These are phyloP conservation scores for Colletotrichum tropicicola DNA, from an alignment of 2,329 filamentous ascomycete species.

Conservation along the genomic window DNA sequence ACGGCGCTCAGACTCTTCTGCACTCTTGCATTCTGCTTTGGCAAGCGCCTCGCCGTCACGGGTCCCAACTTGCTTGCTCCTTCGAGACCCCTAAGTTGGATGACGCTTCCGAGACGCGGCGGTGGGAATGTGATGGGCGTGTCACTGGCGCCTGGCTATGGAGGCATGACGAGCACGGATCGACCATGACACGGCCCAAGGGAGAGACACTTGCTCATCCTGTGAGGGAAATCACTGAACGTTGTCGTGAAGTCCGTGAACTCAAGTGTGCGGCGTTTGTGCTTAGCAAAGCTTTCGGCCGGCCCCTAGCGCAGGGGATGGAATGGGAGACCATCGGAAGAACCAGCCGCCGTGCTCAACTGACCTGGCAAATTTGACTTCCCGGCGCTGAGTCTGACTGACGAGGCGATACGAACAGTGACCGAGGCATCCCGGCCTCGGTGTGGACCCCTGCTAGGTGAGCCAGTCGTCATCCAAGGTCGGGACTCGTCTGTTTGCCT, in stretches of 20 bases:
- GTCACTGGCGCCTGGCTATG: conserved; percentile 1
- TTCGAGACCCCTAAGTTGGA: conserved; percentile 1
- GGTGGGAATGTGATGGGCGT: neutral
- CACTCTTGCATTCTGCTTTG: neutral
- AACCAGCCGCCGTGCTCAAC: conserved; percentile 18
- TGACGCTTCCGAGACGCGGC: neutral
- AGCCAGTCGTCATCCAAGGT: neutral
- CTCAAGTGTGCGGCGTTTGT: conserved; percentile 5
- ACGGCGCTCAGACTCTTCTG: conserved; percentile 1
- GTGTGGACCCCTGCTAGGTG: conserved; percentile 16
- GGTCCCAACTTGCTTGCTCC: conserved; percentile 11
- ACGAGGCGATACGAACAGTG: neutral
- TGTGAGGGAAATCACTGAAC: neutral
- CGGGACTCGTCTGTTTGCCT: conserved; percentile 12
- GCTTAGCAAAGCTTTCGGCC: neutral
- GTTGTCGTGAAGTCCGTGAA: conserved; percentile 11
- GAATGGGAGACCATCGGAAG: conserved; percentile 17
- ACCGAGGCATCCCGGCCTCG: conserved; percentile 19
- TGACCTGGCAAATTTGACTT: conserved; percentile 15
- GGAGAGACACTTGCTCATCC: neutral
- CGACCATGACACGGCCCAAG: conserved; percentile 15
- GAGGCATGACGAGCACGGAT: conserved; percentile 10
- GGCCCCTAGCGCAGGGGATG: conserved; percentile 15
- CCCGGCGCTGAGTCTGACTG: conserved; percentile 1
- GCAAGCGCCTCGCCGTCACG: conserved; percentile 26